Conservation (phyloP, 1,284 basidiomycete genomes). For the Erythrobasidium hasegawianum region DNA sequence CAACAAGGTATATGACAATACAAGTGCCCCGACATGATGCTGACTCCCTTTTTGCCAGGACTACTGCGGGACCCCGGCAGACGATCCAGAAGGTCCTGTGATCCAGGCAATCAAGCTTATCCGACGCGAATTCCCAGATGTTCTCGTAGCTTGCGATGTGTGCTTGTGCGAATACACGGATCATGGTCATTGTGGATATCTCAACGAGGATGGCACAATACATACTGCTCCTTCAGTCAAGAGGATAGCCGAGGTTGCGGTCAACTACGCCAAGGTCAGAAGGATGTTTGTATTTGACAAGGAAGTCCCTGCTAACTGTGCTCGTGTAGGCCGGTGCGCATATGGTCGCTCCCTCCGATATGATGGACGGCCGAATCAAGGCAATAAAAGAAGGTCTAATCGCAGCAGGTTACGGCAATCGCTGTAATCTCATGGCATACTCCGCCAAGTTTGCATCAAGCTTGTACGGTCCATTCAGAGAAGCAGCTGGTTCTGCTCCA, state of each 20-base stretch:
- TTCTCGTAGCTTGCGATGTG: slow-evolving; percentile 90
- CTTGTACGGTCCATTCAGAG: slow-evolving; percentile 98
- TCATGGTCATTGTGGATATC: slow-evolving; percentile 87
- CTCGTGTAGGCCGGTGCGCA: slow-evolving; percentile 81
- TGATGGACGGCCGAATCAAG: slow-evolving; percentile 95
- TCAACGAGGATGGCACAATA: slow-evolving; percentile 45
- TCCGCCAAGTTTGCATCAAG: slow-evolving; percentile 97
- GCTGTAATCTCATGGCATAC: slow-evolving; percentile 91
- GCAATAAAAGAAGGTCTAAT: slow-evolving; percentile 85
- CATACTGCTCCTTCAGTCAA: slow-evolving; percentile 69
- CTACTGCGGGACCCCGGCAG: slow-evolving; percentile 74
- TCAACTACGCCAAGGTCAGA: slow-evolving; percentile 73
- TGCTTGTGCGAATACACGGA: slow-evolving; percentile 99
- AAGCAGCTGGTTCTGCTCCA: slow-evolving; percentile 91
- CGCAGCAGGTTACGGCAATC: slow-evolving; percentile 74
- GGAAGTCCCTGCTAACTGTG: too few species aligned
- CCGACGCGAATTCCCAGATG: slow-evolving; percentile 68
- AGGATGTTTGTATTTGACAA: too few species aligned
- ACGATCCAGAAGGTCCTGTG: slow-evolving; percentile 85
- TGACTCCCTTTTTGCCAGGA: slow-evolving; percentile 61
- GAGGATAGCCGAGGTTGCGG: slow-evolving; percentile 85
- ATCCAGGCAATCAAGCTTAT: slow-evolving; percentile 82
- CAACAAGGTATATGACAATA: slow-evolving; percentile 76
- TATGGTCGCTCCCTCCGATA: slow-evolving; percentile 97
- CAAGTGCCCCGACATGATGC: too few species aligned